These are phyloP conservation scores for Phytopythium litorale DNA, from an alignment of 352 stramenopile species.

Conservation along the genomic window DNA sequence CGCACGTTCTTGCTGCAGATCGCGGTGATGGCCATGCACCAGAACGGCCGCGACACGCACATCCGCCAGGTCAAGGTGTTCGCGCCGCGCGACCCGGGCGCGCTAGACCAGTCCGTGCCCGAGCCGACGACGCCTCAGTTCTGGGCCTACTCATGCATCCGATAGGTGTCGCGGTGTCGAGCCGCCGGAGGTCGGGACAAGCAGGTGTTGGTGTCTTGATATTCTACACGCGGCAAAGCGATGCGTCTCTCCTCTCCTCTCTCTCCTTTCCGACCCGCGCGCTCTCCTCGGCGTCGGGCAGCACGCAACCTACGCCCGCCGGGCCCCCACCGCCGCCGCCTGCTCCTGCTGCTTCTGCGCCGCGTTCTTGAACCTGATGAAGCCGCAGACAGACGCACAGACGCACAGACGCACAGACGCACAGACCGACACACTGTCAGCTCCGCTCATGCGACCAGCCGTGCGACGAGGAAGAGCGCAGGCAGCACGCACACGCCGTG, in stretches of 20 bases:
- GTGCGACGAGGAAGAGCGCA: too few species aligned
- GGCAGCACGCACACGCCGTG: conserved; percentile 52
- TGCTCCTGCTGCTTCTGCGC: conserved; percentile 18
- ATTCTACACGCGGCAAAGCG: background rate
- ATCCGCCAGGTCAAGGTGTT: conserved; percentile 94
- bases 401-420: too few species aligned
- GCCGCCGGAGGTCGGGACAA: background rate
- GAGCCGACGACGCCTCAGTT: conserved; percentile 66
- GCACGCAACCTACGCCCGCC: background rate
- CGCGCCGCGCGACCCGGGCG: conserved; percentile 58
- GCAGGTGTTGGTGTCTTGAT: background rate
- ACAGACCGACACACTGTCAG: too few species aligned
- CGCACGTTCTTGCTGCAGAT: conserved; percentile 97
- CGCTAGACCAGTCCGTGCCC: conserved; percentile 45
- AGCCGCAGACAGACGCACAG: background rate
- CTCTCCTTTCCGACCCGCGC: background rate
- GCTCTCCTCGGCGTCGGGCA: background rate
- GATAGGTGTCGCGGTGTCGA: conserved; percentile 11
- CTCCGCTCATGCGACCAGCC: background rate
- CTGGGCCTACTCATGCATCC: conserved; percentile 62
- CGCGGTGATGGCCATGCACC: conserved; percentile 95
- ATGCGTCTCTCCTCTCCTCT: background rate
- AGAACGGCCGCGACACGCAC: conserved; percentile 97
- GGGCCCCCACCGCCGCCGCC: too few species aligned
- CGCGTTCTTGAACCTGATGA: conserved; percentile 48